Conservation (phyloP, 768 basidiomycete species). For the Asterophora lycoperdoides region DNA sequence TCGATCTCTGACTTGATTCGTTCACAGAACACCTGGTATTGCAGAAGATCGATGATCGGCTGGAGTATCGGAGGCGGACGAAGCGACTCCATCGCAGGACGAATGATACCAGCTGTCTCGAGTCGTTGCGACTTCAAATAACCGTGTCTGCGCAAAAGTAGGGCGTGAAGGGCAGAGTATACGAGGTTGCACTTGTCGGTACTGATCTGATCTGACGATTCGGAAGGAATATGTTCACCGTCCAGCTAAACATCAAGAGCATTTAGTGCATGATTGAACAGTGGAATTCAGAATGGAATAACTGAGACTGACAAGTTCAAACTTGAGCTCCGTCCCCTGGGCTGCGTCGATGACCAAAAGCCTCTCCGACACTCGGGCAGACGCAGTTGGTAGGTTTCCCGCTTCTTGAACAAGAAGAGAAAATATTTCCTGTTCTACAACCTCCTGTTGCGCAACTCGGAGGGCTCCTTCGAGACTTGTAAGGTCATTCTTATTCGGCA, state of each 20-base stretch:
- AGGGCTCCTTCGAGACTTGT: conserved; percentile 48
- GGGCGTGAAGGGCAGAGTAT: conserved; percentile 56
- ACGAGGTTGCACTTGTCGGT: conserved; percentile 60
- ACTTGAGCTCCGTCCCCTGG: conserved; percentile 59
- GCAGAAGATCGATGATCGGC: conserved; percentile 73
- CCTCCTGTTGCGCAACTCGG: conserved; percentile 59
- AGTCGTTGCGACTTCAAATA: conserved; percentile 40
- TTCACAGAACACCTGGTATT: conserved; percentile 72
- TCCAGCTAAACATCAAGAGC: conserved; percentile 30
- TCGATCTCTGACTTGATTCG: conserved; percentile 56
- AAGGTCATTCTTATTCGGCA: conserved; percentile 25
- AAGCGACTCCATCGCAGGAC: conserved; percentile 15
- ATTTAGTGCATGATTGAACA: neutral
- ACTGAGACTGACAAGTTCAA: conserved; percentile 68
- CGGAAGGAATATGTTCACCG: conserved; percentile 16
- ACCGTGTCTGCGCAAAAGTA: conserved; percentile 60
- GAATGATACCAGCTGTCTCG: conserved; percentile 22
- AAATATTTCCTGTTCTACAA: conserved; percentile 81
- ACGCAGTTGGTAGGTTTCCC: conserved; percentile 69
- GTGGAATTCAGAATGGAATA: neutral
- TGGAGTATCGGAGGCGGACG: conserved; percentile 54
- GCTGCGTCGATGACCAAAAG: conserved; percentile 76
- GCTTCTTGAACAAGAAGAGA: conserved; percentile 70
- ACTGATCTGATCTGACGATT: conserved; percentile 15
- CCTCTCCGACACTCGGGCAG: conserved; percentile 75